Evolutionary conservation across 345 rosid genomes (phyloP), one percentile per base, ranked within the genome.

Genomic region (Lenwebbia sp.): DNA sequence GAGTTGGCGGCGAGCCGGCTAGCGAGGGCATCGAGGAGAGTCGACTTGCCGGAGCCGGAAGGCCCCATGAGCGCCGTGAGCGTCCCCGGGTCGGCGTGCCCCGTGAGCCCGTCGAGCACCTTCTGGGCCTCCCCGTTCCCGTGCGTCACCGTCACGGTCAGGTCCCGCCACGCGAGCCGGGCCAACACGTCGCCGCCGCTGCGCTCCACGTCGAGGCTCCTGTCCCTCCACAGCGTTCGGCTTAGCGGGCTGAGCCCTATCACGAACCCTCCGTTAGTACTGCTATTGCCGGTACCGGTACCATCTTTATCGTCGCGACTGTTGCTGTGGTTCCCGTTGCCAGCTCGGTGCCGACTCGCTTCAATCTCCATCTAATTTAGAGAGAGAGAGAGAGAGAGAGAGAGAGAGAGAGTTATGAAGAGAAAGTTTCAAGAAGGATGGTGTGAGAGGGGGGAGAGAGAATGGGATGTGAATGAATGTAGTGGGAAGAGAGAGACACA

Each of bases 11-110:
- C 98, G n/a, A 96, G 93, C 86, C 99, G 95, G 88, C 98, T 90
- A 17, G 98, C 87, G 17, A 96, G 93, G 54, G 99, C 98, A 49
- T 96, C 99, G 21, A 96, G 99, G 57, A 96, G 92, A 53, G 98
- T 96, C 17, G 99, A 96, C 86, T 96, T 96, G 15, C 99, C 99
- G 0, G 99, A 96, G 10, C 99, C 98, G 33, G 99, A 96, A 54
- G 99, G 99, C 2, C 99, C 99, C 98, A 96, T 96, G 84, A 96
- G 93, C 26, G 98, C 98, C 2, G 97, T 96, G 57, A 96, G 58
- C 21, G 92, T 85, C 11, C 98, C 99, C 21, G 99, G 99, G 89
- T 96, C 98, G 4, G 99, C 97, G 56, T 94, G 94, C 13, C 99
- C 99, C 4, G 95, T 96, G 7, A 96, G 95, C 50, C 95, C 95